These are phyloP conservation scores for Phytophthora meadii DNA, from an alignment of 352 stramenopile species.

Conservation along the genomic window DNA sequence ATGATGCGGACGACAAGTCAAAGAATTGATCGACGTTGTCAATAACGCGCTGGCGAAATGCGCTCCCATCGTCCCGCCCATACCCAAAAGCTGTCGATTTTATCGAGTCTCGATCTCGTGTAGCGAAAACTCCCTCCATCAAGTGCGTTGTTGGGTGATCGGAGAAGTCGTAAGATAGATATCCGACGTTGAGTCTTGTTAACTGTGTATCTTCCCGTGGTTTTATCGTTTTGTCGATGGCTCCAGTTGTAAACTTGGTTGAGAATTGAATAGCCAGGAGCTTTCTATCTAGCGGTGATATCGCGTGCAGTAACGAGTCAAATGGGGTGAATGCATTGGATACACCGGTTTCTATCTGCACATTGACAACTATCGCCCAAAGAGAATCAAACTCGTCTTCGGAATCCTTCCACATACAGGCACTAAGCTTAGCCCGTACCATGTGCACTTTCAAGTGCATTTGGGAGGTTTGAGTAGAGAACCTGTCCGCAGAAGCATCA, in stretches of 20 bases:
- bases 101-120: conserved; percentile 31
- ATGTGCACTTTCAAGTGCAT: conserved; percentile 39
- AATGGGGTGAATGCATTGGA: conserved; percentile 65
- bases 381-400: conserved; percentile 43
- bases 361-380: conserved; percentile 35
- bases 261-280: conserved; percentile 47
- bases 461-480: conserved; percentile 14
- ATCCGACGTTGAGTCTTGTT: conserved; percentile 64
- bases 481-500: conserved; percentile 17
- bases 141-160: conserved; percentile 85
- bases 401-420: conserved; percentile 55
- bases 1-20: conserved; percentile 50
- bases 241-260: conserved; percentile 20
- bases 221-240: background rate
- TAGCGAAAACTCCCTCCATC: conserved; percentile 75
- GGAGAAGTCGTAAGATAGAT: conserved; percentile 83
- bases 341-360: conserved; percentile 31
- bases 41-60: conserved; percentile 40
- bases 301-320: conserved; percentile 64
- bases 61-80: conserved; percentile 68
- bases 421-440: conserved; percentile 53
- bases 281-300: conserved; percentile 45
- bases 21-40: conserved; percentile 60
- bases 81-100: conserved; percentile 63
- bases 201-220: conserved; percentile 1